A percentile compares a stretch with the other conserved stretches of the same genome.
phyloP scores from a whole-genome alignment of 2,329 filamentous ascomycete genomes.

The Colletotrichum sp. region DNA sequence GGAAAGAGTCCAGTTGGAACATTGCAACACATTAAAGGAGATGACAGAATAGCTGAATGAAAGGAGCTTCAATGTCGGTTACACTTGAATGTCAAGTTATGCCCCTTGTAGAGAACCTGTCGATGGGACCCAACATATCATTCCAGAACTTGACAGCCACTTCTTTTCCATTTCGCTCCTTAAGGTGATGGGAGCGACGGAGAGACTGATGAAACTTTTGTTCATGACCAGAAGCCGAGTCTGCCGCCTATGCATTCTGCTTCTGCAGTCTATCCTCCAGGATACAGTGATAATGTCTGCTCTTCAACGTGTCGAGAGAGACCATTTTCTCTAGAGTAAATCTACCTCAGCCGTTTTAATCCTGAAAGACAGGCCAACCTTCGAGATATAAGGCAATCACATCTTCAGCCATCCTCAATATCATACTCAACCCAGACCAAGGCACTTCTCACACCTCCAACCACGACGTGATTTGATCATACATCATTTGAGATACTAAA shows the following conservation, averaged over 20 bases:
- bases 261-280: too few relatives aligned
- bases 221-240: not conserved
- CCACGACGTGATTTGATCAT: accelerated
- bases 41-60: not conserved
- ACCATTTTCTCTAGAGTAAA: accelerated
- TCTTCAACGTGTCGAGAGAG: too few relatives aligned
- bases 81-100: accelerated
- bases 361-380: too few relatives aligned
- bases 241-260: too few relatives aligned
- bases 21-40: not conserved
- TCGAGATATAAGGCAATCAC: not conserved
- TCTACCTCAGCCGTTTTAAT: too few relatives aligned
- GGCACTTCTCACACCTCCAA: too few relatives aligned
- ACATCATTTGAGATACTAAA: accelerated
- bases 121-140: accelerated
- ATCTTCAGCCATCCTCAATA: not conserved
- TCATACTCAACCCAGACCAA: not conserved
- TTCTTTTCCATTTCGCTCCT: not conserved
- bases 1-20: not conserved
- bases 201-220: not conserved
- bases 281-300: too few relatives aligned
- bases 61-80: not conserved
- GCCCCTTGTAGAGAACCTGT: accelerated
- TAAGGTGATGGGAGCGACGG: not conserved
- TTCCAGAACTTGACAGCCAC: not conserved